Evolutionary conservation across 1,284 basidiomycete species (phyloP).

Genomic region (Microbotryum lychnidis-dioicae): DNA sequence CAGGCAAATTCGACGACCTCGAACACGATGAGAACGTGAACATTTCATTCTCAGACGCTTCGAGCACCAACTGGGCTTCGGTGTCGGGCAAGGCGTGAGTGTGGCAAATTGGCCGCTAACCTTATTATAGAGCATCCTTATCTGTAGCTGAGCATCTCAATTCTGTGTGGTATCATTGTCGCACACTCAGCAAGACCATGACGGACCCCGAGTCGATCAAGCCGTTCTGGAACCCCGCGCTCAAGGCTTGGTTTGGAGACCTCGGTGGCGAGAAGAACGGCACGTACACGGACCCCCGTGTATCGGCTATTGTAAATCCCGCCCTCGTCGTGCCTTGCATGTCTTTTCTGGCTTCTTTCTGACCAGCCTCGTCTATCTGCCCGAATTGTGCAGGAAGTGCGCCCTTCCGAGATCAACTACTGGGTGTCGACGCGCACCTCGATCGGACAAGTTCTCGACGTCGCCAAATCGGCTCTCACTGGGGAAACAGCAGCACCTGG

Average conservation of each 20-base stretch:
- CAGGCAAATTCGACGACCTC: conserved; percentile 30
- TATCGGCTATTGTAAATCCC: conserved; percentile 52
- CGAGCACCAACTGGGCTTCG: conserved; percentile 74
- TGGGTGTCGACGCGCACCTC: conserved; percentile 53
- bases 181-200: no score
- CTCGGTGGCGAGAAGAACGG: conserved; percentile 77
- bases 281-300: conserved; percentile 66
- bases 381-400: background rate
- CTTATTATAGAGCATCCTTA: no score
- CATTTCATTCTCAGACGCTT: conserved; percentile 64
- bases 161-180: no score
- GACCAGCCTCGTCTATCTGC: conserved; percentile 46
- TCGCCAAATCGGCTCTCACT: conserved; percentile 50
- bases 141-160: no score
- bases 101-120: conserved; percentile 42
- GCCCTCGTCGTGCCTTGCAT: conserved; percentile 23
- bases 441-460: conserved; percentile 48
- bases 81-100: conserved; percentile 67
- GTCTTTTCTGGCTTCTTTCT: background rate
- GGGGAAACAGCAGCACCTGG: conserved; percentile 57
- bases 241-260: conserved; percentile 61
- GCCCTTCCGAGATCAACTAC: conserved; percentile 1
- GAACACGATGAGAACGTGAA: conserved; percentile 27
- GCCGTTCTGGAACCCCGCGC: conserved; percentile 16
- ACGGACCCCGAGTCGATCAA: conserved; percentile 9